A percentile compares a stretch with the other conserved stretches of the same genome.
These are phyloP conservation scores for Paulownia fortunei DNA, from an alignment of 257 asterid genomes.

Conservation along the genomic window DNA sequence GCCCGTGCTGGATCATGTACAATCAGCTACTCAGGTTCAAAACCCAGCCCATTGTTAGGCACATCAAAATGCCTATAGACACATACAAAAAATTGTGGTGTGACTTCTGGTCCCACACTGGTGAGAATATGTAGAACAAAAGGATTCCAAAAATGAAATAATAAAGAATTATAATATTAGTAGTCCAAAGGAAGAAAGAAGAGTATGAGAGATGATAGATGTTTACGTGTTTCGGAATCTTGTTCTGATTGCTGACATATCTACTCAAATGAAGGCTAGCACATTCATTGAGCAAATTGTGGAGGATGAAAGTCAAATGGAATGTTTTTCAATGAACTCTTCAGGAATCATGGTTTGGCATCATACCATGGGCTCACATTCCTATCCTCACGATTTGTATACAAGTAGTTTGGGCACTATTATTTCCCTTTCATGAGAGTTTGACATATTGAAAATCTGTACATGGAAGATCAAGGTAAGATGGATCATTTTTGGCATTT, in stretches of 20 bases:
- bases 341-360: constrained; percentile 56
- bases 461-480: background rate
- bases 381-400: constrained; percentile 24
- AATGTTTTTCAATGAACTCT: constrained; percentile 48
- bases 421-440: constrained; percentile 30
- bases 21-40: too few species aligned
- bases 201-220: background rate
- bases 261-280: constrained; percentile 48
- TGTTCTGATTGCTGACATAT: background rate
- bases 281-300: constrained; percentile 60
- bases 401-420: constrained; percentile 25
- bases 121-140: too few species aligned
- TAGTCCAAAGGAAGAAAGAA: background rate
- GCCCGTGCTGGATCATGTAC: too few species aligned
- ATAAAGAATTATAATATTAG: background rate
- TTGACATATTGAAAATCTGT: background rate
- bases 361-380: constrained; percentile 25
- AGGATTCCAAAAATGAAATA: background rate
- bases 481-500: background rate
- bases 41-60: too few species aligned
- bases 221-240: background rate
- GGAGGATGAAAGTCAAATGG: constrained; percentile 71
- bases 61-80: too few species aligned
- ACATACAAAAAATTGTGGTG: too few species aligned
- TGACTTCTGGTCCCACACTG: too few species aligned